Evolutionary conservation across 2,329 filamentous ascomycete species (phyloP).

Genomic region (Phaeophleospora eucalypticola): DNA sequence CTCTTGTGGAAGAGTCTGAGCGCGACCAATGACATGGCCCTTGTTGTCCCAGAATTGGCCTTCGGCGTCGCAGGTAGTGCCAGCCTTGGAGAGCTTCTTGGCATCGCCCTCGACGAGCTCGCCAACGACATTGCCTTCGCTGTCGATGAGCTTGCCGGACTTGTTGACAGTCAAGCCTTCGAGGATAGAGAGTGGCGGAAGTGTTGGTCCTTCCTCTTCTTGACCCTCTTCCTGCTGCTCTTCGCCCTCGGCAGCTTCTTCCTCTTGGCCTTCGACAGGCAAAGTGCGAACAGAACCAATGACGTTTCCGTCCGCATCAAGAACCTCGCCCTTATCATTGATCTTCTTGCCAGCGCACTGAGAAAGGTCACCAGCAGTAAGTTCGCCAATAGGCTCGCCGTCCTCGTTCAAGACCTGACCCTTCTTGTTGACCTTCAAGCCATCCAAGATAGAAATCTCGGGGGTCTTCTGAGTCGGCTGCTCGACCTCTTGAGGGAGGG

Average conservation of each 20-base stretch:
- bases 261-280: slow-evolving; percentile 35
- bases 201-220: slow-evolving; percentile 33
- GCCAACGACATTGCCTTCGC: slow-evolving; percentile 45
- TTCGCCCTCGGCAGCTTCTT: slow-evolving; percentile 32
- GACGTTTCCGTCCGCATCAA: slow-evolving; percentile 58
- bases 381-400: slow-evolving; percentile 51
- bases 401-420: slow-evolving; percentile 51
- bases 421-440: slow-evolving; percentile 59
- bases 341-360: slow-evolving; percentile 63
- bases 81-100: slow-evolving; percentile 51
- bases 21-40: slow-evolving; percentile 49
- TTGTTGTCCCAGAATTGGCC: slow-evolving; percentile 54
- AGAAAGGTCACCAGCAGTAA: slow-evolving; percentile 53
- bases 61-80: slow-evolving; percentile 42
- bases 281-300: slow-evolving; percentile 55
- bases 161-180: slow-evolving; percentile 50
- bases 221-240: slow-evolving; percentile 32
- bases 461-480: slow-evolving; percentile 30
- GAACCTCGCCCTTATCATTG: slow-evolving; percentile 60
- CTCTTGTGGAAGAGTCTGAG: slow-evolving; percentile 45
- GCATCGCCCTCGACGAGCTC: slow-evolving; percentile 49
- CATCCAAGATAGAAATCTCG: slow-evolving; percentile 45
- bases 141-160: slow-evolving; percentile 47
- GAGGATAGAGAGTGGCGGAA: slow-evolving; percentile 47
- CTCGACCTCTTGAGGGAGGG: slow-evolving; percentile 42